Evolutionary conservation across 1,139 yeast genomes (phyloP).

Genomic region (Hansenula sp.): DNA sequence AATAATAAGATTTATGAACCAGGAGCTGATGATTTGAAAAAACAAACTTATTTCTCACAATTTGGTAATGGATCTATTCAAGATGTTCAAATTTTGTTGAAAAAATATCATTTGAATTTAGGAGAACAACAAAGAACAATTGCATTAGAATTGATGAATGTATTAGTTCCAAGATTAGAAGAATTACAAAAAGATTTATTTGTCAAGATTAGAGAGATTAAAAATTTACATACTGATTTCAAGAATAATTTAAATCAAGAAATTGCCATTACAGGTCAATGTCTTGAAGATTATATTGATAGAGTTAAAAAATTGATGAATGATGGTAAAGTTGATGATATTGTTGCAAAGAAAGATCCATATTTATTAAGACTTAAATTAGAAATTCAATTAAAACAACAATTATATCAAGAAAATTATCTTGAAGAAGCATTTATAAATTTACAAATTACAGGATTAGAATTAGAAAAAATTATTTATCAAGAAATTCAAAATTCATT

Average conservation of each 20-base stretch:
- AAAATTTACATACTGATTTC: constrained; percentile 44
- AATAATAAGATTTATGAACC: constrained; percentile 30
- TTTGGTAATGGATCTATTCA: constrained; percentile 47
- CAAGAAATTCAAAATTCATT: constrained; percentile 60
- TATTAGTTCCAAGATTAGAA: constrained; percentile 64
- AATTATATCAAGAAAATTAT: constrained; percentile 64
- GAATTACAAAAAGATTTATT: constrained; percentile 63
- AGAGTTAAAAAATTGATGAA: constrained; percentile 25
- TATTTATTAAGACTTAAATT: constrained; percentile 58
- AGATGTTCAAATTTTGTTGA: constrained; percentile 41
- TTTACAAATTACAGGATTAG: constrained; percentile 67
- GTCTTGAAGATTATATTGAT: constrained; percentile 39
- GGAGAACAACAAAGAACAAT: constrained; percentile 42
- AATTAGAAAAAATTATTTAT: constrained; percentile 65
- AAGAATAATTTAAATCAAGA: constrained; percentile 46
- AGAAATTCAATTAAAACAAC: constrained; percentile 66
- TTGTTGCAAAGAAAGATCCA: constrained; percentile 49
- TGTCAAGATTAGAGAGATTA: constrained; percentile 63
- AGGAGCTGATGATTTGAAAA: constrained; percentile 31
- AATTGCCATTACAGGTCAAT: constrained; percentile 49
- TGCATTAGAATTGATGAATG: constrained; percentile 52
- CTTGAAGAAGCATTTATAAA: constrained; percentile 67
- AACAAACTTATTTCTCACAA: constrained; percentile 47
- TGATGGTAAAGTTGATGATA: constrained; percentile 16
- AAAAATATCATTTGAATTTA: constrained; percentile 39